Base-by-base conservation (phyloP, 2,329 filamentous ascomycete species). In the Purpureocillium lavendulum region DNA sequence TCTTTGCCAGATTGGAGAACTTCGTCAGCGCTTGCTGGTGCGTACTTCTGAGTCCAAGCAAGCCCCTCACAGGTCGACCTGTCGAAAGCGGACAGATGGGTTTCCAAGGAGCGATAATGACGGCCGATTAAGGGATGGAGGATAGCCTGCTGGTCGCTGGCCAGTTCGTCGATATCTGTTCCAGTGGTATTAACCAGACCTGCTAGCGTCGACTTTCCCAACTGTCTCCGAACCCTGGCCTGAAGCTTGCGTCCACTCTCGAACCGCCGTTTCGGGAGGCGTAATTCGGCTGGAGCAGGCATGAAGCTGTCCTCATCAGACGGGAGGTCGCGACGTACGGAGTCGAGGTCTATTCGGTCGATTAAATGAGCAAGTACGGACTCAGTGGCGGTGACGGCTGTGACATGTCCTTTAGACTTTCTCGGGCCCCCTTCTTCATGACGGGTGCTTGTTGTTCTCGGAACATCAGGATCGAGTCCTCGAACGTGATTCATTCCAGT, bases 21-120 rank as follows among this genome's bases (percentile, higher is more conserved):
- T 42, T 90, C 79, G 4, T 67, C 66, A 3, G 87, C 80, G 29
- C 63, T 67, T 18, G 59, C 62, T 0, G 92, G 92, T 0, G 84
- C 77, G 61, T 97, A 95, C 53, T 97, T 96, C 31, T 90, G 82
- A 2, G 71, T 59, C 92, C 92, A 98, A 8, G 77, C 62, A 21
- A 73, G 62, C 2, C 67, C 69, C 54, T 97, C 90, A 49, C 84
- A 94, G 36, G 72, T 73, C 8, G 81, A 84, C 45, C 66, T 74
- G 56, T 98, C 92, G 52, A 89, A 96, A 1, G 89, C 80, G 4
- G 85, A 89, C 11, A 89, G 67, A 0, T 70, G 70, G 1, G 67
- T 70, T 33, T 69, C 62, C 26, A 96, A 69, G 0, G 70, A 68
- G 3, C 67, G 57, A 50, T 80, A 85, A 2, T 87, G 64, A 2